phyloP scores from a whole-genome alignment of 2,329 filamentous ascomycete species.

The Cercospora zeae-maydis region DNA sequence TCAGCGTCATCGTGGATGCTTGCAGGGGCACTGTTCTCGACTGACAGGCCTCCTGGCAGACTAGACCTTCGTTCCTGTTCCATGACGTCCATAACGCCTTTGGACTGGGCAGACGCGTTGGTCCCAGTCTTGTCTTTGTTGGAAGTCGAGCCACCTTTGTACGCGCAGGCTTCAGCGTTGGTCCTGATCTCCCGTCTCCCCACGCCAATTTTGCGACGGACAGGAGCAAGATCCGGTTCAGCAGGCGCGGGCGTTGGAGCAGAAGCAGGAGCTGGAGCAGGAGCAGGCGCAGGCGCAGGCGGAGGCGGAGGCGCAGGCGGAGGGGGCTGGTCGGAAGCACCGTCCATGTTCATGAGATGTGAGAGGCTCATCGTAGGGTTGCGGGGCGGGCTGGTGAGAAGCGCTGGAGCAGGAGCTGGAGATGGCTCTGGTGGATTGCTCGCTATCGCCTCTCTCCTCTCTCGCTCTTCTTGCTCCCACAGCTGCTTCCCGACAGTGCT shows the following conservation, averaged over 20 bases:
- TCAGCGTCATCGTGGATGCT: constrained; percentile 54
- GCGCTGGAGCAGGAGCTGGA: constrained; percentile 2
- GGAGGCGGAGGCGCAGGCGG: constrained; percentile 17
- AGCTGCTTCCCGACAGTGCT: constrained; percentile 61
- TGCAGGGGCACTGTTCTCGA: constrained; percentile 53
- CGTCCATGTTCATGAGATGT: constrained; percentile 37
- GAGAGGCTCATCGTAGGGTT: constrained; percentile 35
- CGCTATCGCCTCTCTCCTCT: constrained; percentile 31
- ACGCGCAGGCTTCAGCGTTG: constrained; percentile 55
- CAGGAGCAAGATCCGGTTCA: constrained; percentile 21
- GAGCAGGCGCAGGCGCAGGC: neutral
- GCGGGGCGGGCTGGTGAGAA: constrained; percentile 23
- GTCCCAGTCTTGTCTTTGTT: constrained; percentile 13
- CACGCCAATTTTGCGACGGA: constrained; percentile 54
- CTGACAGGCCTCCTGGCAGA: constrained; percentile 35
- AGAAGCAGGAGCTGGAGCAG: constrained; percentile 2
- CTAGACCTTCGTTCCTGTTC: constrained; percentile 20
- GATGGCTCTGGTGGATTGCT: constrained; percentile 17
- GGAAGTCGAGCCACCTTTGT: constrained; percentile 28
- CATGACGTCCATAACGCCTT: constrained; percentile 25
- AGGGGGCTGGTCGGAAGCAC: constrained; percentile 21
- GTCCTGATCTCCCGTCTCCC: constrained; percentile 58
- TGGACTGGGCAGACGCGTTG: constrained; percentile 19
- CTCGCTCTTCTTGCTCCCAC: constrained; percentile 41
- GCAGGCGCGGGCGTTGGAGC: constrained; percentile 11